Percentiles rank a stretch among this genome's conserved stretches.
These are phyloP conservation scores for Neurospora terricola DNA, from an alignment of 495 filamentous ascomycete genomes.

Conservation along the genomic window DNA sequence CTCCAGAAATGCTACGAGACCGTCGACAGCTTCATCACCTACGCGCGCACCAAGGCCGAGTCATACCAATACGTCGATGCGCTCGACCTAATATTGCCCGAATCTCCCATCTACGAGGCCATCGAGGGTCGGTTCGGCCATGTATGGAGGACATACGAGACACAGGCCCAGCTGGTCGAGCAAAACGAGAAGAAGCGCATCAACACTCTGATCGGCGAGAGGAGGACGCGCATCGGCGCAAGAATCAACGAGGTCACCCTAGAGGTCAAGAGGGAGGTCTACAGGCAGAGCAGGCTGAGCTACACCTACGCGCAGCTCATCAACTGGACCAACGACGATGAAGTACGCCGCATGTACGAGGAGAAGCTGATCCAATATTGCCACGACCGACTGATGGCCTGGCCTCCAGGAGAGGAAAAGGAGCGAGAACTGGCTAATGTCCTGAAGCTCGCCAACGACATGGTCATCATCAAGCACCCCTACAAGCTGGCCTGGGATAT, in stretches of 20 bases:
- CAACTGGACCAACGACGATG: slow-evolving; percentile 84
- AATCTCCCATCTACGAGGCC: slow-evolving; percentile 62
- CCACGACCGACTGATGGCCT: slow-evolving; percentile 62
- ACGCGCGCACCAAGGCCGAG: slow-evolving; percentile 60
- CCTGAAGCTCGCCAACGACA: slow-evolving; percentile 64
- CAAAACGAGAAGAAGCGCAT: slow-evolving; percentile 81
- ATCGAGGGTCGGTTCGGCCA: slow-evolving; percentile 80
- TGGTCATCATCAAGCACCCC: slow-evolving; percentile 93
- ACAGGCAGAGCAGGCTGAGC: slow-evolving; percentile 58
- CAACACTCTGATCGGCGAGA: slow-evolving; percentile 81
- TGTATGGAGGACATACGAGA: slow-evolving; percentile 71
- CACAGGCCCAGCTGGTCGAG: slow-evolving; percentile 77
- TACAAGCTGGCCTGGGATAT: slow-evolving; percentile 87
- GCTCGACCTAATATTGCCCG: slow-evolving; percentile 66
- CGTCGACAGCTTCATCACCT: slow-evolving; percentile 67
- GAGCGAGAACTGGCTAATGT: slow-evolving; percentile 56
- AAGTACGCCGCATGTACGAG: slow-evolving; percentile 72
- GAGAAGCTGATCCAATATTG: slow-evolving; percentile 79
- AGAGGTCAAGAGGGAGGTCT: slow-evolving; percentile 82
- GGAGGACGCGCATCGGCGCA: slow-evolving; percentile 80
- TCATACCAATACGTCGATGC: slow-evolving; percentile 61
- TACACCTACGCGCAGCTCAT: slow-evolving; percentile 69
- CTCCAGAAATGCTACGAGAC: slow-evolving; percentile 63
- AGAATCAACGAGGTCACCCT: slow-evolving; percentile 68
- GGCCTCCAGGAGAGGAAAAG: slow-evolving; percentile 53